phyloP scores from a whole-genome alignment of 2,329 filamentous ascomycete species.

The Phyllosticta paracitricarpa region DNA sequence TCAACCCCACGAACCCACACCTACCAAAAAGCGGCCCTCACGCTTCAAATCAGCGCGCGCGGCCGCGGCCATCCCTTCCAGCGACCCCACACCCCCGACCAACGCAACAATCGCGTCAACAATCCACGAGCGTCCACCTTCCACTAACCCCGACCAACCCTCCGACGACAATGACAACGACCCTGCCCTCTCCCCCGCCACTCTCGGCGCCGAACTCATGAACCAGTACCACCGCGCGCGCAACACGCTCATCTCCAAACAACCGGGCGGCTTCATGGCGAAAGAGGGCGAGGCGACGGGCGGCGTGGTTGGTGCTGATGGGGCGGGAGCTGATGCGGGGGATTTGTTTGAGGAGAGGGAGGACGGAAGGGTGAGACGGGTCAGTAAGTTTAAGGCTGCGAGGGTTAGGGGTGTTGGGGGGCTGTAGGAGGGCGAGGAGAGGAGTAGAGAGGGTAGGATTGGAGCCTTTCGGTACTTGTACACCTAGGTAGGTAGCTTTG shows the following conservation, averaged over 20 bases:
- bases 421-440: no score
- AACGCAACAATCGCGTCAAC: constrained; percentile 48
- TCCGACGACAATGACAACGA: constrained; percentile 19
- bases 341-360: constrained; percentile 59
- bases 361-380: constrained; percentile 47
- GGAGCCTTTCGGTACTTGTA: no score
- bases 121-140: constrained; percentile 42
- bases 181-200: constrained; percentile 53
- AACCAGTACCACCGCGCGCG: constrained; percentile 74
- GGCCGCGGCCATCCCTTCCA: constrained; percentile 15
- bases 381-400: constrained; percentile 67
- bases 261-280: constrained; percentile 70
- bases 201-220: constrained; percentile 68
- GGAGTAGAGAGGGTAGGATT: no score
- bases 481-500: no score
- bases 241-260: constrained; percentile 70
- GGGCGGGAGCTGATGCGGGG: constrained; percentile 44
- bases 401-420: constrained; percentile 34
- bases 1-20: constrained; percentile 12
- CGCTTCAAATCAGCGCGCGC: constrained; percentile 30
- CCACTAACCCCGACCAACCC: constrained; percentile 16
- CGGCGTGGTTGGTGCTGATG: constrained; percentile 57
- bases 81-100: constrained; percentile 30
- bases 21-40: constrained; percentile 27
- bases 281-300: constrained; percentile 57